phyloP scores from a whole-genome alignment of 2,329 filamentous ascomycete species.

The Botrytis elliptica region DNA sequence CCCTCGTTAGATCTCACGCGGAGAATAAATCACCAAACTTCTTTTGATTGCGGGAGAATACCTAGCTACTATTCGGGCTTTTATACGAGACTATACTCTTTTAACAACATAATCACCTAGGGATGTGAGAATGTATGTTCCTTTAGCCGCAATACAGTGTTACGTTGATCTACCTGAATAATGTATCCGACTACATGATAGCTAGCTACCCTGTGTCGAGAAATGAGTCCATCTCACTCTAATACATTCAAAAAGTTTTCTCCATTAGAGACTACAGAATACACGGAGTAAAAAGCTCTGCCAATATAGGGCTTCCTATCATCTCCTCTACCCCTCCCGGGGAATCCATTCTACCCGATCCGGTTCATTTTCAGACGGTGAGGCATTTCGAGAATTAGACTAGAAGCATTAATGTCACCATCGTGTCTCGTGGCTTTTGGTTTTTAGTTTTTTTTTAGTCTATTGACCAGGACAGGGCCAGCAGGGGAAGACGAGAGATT shows the following conservation, averaged over 20 bases:
- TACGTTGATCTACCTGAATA: background rate
- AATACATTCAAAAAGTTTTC: background rate
- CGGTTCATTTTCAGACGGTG: slow-evolving; percentile 10
- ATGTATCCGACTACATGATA: background rate
- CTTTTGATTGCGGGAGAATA: background rate
- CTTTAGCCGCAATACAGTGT: background rate
- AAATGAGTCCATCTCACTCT: background rate
- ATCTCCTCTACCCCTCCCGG: background rate
- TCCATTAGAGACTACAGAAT: background rate
- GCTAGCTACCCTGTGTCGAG: background rate
- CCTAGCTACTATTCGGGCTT: background rate
- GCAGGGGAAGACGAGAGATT: background rate
- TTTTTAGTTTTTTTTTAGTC: slow-evolving; percentile 9
- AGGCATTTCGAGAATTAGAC: slow-evolving; percentile 5
- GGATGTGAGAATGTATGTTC: background rate
- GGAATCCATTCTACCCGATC: background rate
- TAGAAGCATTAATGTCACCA: slow-evolving; percentile 14
- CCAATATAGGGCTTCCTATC: background rate
- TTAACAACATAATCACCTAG: background rate
- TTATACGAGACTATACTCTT: background rate
- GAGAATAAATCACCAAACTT: background rate
- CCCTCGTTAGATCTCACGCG: slow-evolving; percentile 1
- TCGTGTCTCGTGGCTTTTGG: slow-evolving; percentile 15
- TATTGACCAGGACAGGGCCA: background rate
- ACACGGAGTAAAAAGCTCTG: background rate